Evolutionary conservation across 345 rosid species (phyloP).

Genomic region (Gossypioides kirkii): DNA sequence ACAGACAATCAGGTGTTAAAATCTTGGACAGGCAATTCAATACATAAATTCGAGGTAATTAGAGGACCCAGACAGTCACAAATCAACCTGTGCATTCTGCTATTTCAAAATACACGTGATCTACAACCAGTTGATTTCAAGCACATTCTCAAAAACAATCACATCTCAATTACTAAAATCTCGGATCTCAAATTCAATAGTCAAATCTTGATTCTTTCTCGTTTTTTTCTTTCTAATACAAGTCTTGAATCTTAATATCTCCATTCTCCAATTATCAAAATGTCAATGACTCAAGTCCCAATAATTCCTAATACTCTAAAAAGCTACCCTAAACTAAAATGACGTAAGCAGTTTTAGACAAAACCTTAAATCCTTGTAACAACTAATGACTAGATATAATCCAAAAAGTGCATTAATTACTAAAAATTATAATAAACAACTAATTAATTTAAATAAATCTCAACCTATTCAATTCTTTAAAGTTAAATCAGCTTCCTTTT

Average conservation of each 20-base stretch:
- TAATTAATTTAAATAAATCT: not conserved
- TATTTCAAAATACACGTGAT: not conserved
- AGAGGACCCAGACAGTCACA: not conserved
- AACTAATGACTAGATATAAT: not conserved
- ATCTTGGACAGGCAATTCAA: not conserved
- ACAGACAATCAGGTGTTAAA: slow-evolving; percentile 6
- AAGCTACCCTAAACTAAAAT: not conserved
- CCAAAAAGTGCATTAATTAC: not conserved
- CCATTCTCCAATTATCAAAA: slow-evolving; percentile 1
- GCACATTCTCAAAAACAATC: not conserved
- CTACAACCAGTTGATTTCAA: not conserved
- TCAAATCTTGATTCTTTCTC: not conserved
- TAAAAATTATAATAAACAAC: not conserved
- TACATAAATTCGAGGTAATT: not conserved
- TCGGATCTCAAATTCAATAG: not conserved
- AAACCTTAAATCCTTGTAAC: not conserved
- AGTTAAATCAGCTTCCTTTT: not conserved
- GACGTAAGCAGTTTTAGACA: not conserved
- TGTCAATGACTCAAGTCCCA: not conserved
- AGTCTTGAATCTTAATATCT: not conserved
- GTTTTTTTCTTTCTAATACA: not conserved
- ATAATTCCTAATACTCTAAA: not conserved
- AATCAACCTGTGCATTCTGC: not conserved
- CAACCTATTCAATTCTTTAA: not conserved
- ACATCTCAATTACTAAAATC: not conserved